Evolutionary conservation across 768 basidiomycete species (phyloP), one percentile per base, ranked within the genome.

Genomic region (Amanita pseudoporphyria): DNA sequence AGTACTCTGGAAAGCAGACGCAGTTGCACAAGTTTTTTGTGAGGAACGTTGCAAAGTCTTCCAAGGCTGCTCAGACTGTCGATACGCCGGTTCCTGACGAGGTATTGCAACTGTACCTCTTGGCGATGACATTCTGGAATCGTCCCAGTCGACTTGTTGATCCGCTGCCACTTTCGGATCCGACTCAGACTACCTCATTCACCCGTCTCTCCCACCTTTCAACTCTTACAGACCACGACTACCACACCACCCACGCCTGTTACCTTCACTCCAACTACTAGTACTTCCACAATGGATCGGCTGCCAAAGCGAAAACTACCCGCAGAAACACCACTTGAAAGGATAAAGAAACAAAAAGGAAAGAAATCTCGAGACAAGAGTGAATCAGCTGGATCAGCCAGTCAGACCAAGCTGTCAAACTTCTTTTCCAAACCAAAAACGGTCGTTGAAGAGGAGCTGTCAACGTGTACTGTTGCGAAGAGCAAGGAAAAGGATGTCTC

Each of bases 1-100:
- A 97, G 64, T 87, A 84, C 62, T 86, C 85, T 6, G 83, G 84
- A 21, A 90, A 87, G 64, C 95, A 98, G 65, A 85, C 72, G 42
- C 68, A 82, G 26, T 69, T 98, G 13, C 82, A 82, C 31, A 80
- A 74, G 32, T 98, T 98, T 69, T 99, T 98, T 58, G 76, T 73
- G 6, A 81, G 77, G 60, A 73, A 66, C 50, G 57, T 44, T 33
- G 38, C 53, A 45, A 47, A 52, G 1, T 37, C 45, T 39, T 21
- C 45, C 19, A 44, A 43, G 16, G 33, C 56, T 21, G n/a, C 13
- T 24, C 18, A n/a, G n/a, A n/a, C 51, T 18, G 26, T 7, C 7
- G 22, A 9, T 12, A 47, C 33, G n/a, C 10, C 44, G 19, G 9
- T 32, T 22, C 26, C 45, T 12, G n/a, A 33, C 10, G n/a, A 31